phyloP scores from a whole-genome alignment of 768 basidiomycete species.

The Nevesoporus exiguus region DNA sequence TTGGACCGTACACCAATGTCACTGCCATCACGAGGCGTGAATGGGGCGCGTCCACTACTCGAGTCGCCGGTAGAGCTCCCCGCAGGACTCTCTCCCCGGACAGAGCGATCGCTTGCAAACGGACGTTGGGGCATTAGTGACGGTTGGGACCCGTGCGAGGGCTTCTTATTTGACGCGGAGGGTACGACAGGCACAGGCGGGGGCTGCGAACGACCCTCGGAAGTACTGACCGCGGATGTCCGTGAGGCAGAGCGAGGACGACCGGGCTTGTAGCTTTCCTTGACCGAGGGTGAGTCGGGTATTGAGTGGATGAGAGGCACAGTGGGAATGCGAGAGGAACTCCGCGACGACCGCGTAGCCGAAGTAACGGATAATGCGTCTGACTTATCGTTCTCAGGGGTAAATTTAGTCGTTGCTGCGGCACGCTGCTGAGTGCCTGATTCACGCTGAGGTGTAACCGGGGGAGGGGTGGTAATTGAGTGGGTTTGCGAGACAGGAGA shows the following conservation, averaged over 20 bases:
- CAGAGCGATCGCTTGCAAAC: constrained; percentile 43
- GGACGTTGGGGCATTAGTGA: constrained; percentile 45
- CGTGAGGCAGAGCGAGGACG: constrained; percentile 5
- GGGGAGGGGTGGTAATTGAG: neutral
- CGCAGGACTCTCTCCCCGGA: constrained; percentile 63
- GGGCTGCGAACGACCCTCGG: constrained; percentile 14
- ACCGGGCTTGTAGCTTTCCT: constrained; percentile 16
- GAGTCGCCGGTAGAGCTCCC: constrained; percentile 81
- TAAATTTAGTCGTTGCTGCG: constrained; percentile 1
- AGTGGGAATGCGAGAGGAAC: constrained; percentile 25
- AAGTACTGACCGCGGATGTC: constrained; percentile 5
- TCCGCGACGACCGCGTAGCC: constrained; percentile 21
- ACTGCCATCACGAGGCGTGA: constrained; percentile 78
- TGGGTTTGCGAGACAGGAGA: constrained; percentile 10
- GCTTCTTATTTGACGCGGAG: constrained; percentile 18
- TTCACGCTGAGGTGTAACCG: constrained; percentile 14
- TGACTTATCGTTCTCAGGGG: constrained; percentile 25
- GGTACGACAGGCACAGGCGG: constrained; percentile 10
- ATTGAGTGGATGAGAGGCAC: constrained; percentile 32
- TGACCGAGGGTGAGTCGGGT: constrained; percentile 33
- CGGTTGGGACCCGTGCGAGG: constrained; percentile 24
- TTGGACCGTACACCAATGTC: constrained; percentile 39
- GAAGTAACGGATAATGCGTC: constrained; percentile 26
- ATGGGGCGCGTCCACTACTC: constrained; percentile 69
- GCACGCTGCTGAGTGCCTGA: constrained; percentile 12